A percentile compares a stretch with the other conserved stretches of the same genome.
phyloP scores from a whole-genome alignment of 1,284 basidiomycete species.

The Schizophyllum amplum region DNA sequence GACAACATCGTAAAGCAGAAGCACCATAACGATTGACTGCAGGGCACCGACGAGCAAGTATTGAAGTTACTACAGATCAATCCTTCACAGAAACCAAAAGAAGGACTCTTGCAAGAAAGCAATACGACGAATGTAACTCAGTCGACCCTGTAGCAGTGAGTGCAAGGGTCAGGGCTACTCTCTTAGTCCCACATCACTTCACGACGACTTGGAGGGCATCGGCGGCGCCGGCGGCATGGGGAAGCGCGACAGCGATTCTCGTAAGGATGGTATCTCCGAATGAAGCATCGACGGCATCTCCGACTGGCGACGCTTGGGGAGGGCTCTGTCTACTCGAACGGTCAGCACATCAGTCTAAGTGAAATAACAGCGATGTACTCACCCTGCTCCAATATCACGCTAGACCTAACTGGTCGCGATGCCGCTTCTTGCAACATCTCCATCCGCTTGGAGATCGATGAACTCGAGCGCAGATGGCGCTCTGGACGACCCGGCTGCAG shows the following conservation, averaged over 20 bases:
- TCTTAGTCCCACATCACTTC: no score
- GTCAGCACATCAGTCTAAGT: neutral
- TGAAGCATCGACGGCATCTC: neutral
- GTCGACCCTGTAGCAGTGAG: neutral
- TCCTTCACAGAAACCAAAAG: conserved; percentile 3
- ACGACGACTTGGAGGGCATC: conserved; percentile 28
- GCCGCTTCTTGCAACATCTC: conserved; percentile 11
- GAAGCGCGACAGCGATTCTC: conserved; percentile 25
- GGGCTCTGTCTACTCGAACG: neutral
- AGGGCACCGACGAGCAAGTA: no score
- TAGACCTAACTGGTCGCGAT: neutral
- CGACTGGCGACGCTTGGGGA: neutral
- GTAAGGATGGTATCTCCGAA: no score
- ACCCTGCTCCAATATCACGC: neutral
- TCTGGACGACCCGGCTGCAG: no score
- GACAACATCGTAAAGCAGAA: no score
- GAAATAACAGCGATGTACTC: conserved; percentile 8
- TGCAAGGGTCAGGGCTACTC: no score
- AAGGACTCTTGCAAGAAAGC: conserved; percentile 1
- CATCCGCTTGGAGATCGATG: neutral
- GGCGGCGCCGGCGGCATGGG: conserved; percentile 32
- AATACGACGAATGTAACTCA: neutral
- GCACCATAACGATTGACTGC: no score
- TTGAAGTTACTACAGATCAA: no score
- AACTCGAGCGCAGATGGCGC: neutral